Percentiles rank a stretch among this genome's conserved stretches.
These are phyloP conservation scores for Mucuna pruriens DNA, from an alignment of 306 rosid species.

Conservation along the genomic window DNA sequence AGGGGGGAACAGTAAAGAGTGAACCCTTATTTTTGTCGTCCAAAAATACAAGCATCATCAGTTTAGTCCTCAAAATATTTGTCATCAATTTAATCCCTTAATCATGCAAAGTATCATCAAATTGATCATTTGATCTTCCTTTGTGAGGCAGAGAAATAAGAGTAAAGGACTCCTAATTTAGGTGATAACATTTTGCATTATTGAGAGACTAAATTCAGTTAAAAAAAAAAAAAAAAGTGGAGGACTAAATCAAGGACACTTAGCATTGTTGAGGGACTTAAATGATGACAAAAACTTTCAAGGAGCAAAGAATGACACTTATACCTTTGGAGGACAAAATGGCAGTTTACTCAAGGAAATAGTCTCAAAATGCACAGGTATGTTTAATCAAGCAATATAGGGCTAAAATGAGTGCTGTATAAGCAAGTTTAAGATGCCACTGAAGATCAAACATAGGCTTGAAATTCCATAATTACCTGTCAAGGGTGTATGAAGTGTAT, in stretches of 20 bases:
- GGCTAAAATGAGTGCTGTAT: neutral
- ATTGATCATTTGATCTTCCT: neutral
- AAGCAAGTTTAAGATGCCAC: slow-evolving; percentile 18
- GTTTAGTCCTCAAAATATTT: neutral
- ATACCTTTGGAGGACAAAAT: neutral
- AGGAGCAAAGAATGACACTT: neutral
- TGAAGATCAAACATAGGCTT: slow-evolving; percentile 18
- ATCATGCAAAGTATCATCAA: neutral
- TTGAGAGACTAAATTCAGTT: neutral
- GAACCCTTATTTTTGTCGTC: neutral
- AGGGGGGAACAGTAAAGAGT: neutral
- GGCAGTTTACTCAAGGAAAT: neutral
- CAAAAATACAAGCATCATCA: neutral
- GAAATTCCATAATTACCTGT: slow-evolving; percentile 59
- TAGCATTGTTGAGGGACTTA: neutral
- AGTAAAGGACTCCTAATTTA: slow-evolving; percentile 4
- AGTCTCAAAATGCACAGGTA: neutral
- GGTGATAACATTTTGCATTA: slow-evolving; percentile 3
- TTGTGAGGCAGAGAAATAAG: neutral
- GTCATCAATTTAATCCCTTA: neutral
- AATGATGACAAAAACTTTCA: neutral
- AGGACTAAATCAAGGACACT: neutral
- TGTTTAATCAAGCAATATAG: neutral
- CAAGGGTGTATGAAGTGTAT: slow-evolving; percentile 73
- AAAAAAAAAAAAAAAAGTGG: neutral